Percentiles rank a stretch among this genome's conserved stretches.
Evolutionary conservation across 2,329 filamentous ascomycete genomes (phyloP).

Genomic region (Colletotrichum falcatum): DNA sequence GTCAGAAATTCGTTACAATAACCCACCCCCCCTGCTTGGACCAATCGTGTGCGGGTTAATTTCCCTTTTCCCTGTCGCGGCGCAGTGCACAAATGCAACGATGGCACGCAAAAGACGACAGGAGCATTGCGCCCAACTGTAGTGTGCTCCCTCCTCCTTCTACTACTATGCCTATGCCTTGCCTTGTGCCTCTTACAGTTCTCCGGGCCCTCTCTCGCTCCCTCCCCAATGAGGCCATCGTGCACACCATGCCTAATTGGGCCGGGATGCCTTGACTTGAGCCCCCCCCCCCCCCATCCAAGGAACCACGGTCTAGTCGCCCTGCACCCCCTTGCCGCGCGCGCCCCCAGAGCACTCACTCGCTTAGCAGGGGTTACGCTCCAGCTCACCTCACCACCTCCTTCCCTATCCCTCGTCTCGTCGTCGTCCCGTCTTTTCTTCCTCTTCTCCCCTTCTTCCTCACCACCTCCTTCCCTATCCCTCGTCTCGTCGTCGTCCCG

Average conservation of each 20-base stretch:
- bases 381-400: conserved; percentile 38
- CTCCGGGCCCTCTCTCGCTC: conserved; percentile 4
- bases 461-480: conserved; percentile 32
- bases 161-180: no score
- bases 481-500: conserved; percentile 31
- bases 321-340: conserved; percentile 40
- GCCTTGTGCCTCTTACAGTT: neutral
- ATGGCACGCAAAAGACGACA: conserved; percentile 31
- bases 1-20: conserved; percentile 28
- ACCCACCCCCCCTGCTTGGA: conserved; percentile 22
- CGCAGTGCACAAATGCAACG: conserved; percentile 38
- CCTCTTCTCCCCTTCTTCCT: conserved; percentile 34
- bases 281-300: neutral
- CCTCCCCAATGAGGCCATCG: conserved; percentile 14
- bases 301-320: conserved; percentile 15
- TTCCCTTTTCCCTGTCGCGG: conserved; percentile 19
- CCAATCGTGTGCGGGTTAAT: conserved; percentile 27
- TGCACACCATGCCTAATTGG: conserved; percentile 5
- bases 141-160: conserved; percentile 16
- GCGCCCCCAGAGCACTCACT: conserved; percentile 33
- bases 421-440: conserved; percentile 29
- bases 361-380: conserved; percentile 21
- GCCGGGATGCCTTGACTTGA: conserved; percentile 6
- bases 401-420: conserved; percentile 31
- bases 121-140: conserved; percentile 34